phyloP scores from a whole-genome alignment of 768 basidiomycete genomes.

The Hypsizygus marmoreus region DNA sequence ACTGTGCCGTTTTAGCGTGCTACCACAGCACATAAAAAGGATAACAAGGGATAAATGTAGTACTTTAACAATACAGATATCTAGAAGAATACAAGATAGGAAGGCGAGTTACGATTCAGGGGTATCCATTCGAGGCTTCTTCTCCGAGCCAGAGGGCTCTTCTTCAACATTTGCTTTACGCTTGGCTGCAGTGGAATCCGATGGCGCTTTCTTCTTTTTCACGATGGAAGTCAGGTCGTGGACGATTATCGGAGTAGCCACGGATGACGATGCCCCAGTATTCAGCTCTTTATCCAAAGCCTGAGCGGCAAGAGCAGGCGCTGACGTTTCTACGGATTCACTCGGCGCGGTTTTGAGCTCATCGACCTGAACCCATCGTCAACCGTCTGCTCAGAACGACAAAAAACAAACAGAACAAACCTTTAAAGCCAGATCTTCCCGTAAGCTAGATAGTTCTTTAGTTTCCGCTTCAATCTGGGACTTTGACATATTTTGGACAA shows the following conservation, averaged over 20 bases:
- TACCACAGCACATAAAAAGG: neutral
- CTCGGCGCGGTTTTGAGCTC: conserved; percentile 84
- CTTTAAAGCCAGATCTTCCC: conserved; percentile 85
- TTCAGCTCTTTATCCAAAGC: conserved; percentile 76
- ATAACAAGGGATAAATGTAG: neutral
- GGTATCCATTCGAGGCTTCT: conserved; percentile 64
- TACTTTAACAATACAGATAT: conserved; percentile 7
- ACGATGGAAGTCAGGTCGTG: conserved; percentile 87
- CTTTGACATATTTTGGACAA: conserved; percentile 66
- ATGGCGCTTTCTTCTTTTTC: conserved; percentile 70
- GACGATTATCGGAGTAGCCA: conserved; percentile 45
- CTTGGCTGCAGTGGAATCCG: conserved; percentile 47
- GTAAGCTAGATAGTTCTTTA: conserved; percentile 74
- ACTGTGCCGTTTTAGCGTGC: conserved; percentile 49
- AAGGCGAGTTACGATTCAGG: conserved; percentile 21
- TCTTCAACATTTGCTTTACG: conserved; percentile 71
- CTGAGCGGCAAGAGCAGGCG: conserved; percentile 70
- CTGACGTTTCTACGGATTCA: conserved; percentile 52
- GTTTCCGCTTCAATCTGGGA: conserved; percentile 77
- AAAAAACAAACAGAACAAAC: conserved; percentile 35
- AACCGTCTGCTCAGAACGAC: neutral
- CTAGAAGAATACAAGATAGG: conserved; percentile 3
- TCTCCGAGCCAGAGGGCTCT: conserved; percentile 50
- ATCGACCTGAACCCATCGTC: conserved; percentile 63
- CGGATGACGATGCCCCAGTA: conserved; percentile 33